Evolutionary conservation across 2,329 filamentous ascomycete genomes (phyloP), one percentile per base, ranked within the genome.

Genomic region (Ascochyta clinopodiicola): DNA sequence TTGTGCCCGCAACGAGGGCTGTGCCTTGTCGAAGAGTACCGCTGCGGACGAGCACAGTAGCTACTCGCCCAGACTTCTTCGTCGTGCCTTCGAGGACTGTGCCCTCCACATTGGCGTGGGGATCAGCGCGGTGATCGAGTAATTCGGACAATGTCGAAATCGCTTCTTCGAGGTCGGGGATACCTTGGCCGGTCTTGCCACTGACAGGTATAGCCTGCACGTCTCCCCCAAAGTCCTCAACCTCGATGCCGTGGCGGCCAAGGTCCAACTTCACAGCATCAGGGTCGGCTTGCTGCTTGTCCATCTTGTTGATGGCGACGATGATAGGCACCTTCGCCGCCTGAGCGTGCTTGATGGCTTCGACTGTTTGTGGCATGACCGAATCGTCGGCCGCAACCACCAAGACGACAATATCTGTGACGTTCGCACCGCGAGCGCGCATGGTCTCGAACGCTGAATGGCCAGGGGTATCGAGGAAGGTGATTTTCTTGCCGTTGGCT

Each of bases 301-400:
- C 95, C 46, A 96, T 86, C 78, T 99, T 99, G 81, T 95, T 99
- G 78, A 98, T 94, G 15, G 96, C 96, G 45, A 99, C 95, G 55
- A 99, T 96, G 44, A 99, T 94, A 5, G 95, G 94, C 0, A 98
- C 95, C 58, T 90, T 89, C 45, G 95, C 91, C 27, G 85, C 83
- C 52, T 88, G 89, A 7, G 95, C 94, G 73, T 99, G 95, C 75
- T 96, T 97, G 72, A 99, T 87, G 6, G 95, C 95, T 79, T 99
- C 95, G 2, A 98, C 81, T 0, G 96, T 99, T 72, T 99, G 95
- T 3, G 95, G 95, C 81, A 95, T 99, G 66, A 99, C 94, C 71
- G 92, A 95, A 73, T 99, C 96, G 72, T 99, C 95, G 8, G 94
- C 94, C 6, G 95, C 95, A 21, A 99, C 94, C 0, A 99, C 95